Evolutionary conservation across 2,329 filamentous ascomycete species (phyloP), one percentile per base, ranked within the genome.

Genomic region (Macrophomina tecta): DNA sequence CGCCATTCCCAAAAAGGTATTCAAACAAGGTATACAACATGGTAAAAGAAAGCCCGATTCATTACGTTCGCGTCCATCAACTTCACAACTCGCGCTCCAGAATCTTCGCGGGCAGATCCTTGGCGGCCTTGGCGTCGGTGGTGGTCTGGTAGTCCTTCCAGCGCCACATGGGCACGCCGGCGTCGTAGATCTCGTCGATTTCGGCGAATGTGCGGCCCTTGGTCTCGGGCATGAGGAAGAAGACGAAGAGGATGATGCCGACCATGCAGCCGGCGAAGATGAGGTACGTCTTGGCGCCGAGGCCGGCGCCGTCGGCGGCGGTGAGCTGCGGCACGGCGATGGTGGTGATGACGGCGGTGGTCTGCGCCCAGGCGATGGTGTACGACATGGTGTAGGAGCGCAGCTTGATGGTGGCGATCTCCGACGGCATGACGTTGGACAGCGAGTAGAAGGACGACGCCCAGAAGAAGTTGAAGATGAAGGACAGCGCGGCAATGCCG

Each of bases 211-310:
- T 80, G 30, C 83, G 75, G 4, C 73, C 73, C 72, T 83, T 83
- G 0, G 79, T 81, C 71, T 83, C 77, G 45, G 81, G 72, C 69
- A 77, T 69, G 64, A 80, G 72, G 72, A 82, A 83, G 70, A 76
- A 83, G 11, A 82, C 78, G 67, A 83, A 83, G 0, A 82, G 75
- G 56, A 82, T 78, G 1, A 78, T 79, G 23, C 79, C 69, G 5
- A 81, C 73, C 73, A 82, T 82, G 68, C 86, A 78, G 32, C 76
- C 81, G 5, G 83, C 83, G 67, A 86, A 80, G 71, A 83, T 81
- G 68, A 82, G 80, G 65, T 78, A 79, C 5, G 49, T 55, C 40
- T 65, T 65, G 4, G 62, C 62, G 51, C 62, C 62, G 0, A 55
- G 36, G 16, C 42, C 42, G 3, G 49, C 62, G n/a, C 48, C 49